phyloP scores from a whole-genome alignment of 306 rosid species.

The Cajanus cajan region DNA sequence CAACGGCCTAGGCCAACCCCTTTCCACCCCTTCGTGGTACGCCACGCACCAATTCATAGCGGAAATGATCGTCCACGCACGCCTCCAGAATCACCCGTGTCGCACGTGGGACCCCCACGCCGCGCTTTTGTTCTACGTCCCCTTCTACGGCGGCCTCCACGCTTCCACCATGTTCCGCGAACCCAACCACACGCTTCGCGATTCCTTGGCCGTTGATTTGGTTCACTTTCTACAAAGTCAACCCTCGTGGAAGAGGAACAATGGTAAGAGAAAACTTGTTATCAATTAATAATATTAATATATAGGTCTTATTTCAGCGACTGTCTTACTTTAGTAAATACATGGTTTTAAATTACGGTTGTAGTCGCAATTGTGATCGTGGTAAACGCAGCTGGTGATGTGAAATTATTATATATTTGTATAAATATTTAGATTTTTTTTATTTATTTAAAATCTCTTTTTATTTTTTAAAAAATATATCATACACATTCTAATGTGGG shows the following conservation, averaged over 20 bases:
- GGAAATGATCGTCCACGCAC: slow-evolving; percentile 84
- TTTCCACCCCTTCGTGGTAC: slow-evolving; percentile 52
- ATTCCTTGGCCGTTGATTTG: slow-evolving; percentile 49
- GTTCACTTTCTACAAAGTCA: slow-evolving; percentile 33
- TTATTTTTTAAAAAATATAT: no score
- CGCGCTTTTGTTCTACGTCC: slow-evolving; percentile 68
- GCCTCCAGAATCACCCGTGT: slow-evolving; percentile 73
- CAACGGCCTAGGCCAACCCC: slow-evolving; percentile 67
- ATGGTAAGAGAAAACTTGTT: slow-evolving; percentile 55
- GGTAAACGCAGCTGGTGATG: no score
- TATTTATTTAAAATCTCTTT: no score
- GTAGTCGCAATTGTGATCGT: no score
- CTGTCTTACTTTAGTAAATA: no score
- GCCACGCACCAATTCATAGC: slow-evolving; percentile 82
- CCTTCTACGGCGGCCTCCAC: slow-evolving; percentile 86
- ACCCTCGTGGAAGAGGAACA: slow-evolving; percentile 34
- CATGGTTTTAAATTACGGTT: no score
- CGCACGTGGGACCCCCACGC: slow-evolving; percentile 60
- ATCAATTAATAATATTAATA: no score
- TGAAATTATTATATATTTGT: no score
- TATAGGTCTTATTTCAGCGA: no score
- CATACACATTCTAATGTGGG: no score
- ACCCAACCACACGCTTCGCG: slow-evolving; percentile 50
- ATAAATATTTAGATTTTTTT: no score
- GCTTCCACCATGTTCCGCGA: slow-evolving; percentile 69